Evolutionary conservation across 2,329 filamentous ascomycete genomes (phyloP).

Genomic region (Hypoxylon sp.): DNA sequence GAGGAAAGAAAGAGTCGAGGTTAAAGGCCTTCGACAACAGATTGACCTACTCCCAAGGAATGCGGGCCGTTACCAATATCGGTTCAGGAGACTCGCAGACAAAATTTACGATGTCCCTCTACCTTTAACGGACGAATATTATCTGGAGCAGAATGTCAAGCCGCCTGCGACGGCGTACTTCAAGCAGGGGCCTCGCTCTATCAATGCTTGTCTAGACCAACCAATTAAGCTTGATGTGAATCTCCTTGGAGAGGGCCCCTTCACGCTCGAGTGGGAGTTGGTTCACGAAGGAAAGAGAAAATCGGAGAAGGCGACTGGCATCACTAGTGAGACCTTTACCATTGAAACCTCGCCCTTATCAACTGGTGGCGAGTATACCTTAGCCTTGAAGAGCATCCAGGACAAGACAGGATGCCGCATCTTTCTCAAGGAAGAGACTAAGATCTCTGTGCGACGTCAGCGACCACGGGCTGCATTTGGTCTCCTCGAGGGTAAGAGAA

Average conservation of each 20-base stretch:
- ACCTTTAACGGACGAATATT: slow-evolving; percentile 50
- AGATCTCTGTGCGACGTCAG: slow-evolving; percentile 89
- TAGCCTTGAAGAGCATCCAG: slow-evolving; percentile 87
- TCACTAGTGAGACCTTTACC: slow-evolving; percentile 73
- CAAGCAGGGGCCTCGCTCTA: slow-evolving; percentile 65
- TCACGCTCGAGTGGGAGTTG: slow-evolving; percentile 91
- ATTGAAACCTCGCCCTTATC: slow-evolving; percentile 82
- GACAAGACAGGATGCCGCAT: slow-evolving; percentile 90
- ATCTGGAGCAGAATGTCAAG: slow-evolving; percentile 89
- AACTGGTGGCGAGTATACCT: slow-evolving; percentile 89
- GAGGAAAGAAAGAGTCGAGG: slow-evolving; percentile 67
- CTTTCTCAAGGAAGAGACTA: slow-evolving; percentile 85
- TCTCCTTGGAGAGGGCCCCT: slow-evolving; percentile 87
- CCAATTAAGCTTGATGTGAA: slow-evolving; percentile 80
- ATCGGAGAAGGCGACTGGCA: slow-evolving; percentile 74
- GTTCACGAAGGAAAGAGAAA: slow-evolving; percentile 89
- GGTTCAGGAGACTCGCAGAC: slow-evolving; percentile 86
- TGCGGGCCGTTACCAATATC: slow-evolving; percentile 89
- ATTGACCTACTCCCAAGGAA: slow-evolving; percentile 85
- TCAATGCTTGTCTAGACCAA: slow-evolving; percentile 86
- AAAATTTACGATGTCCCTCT: slow-evolving; percentile 78
- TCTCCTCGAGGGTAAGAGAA: slow-evolving; percentile 83
- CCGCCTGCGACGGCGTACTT: slow-evolving; percentile 88
- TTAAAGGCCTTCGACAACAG: slow-evolving; percentile 84
- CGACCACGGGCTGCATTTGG: slow-evolving; percentile 90